A percentile compares a stretch with the other conserved stretches of the same genome.
These are phyloP conservation scores for Cyclotella atomus DNA, from an alignment of 108 stramenopile genomes.

Conservation along the genomic window DNA sequence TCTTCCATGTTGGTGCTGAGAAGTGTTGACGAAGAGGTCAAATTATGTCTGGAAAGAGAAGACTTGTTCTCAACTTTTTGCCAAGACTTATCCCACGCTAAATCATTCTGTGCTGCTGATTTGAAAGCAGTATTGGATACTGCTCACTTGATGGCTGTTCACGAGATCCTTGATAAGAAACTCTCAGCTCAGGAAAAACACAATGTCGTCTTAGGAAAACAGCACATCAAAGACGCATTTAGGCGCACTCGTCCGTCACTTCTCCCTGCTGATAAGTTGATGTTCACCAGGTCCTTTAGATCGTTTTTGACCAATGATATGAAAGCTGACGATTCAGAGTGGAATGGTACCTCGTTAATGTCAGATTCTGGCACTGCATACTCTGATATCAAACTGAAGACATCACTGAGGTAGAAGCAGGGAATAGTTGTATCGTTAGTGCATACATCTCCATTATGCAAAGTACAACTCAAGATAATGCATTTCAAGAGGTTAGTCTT, in stretches of 20 bases:
- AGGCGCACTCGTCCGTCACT: constrained; percentile 43
- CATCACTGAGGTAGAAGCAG: neutral
- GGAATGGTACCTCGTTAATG: neutral
- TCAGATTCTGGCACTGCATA: neutral
- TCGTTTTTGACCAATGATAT: constrained; percentile 11
- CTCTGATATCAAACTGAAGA: neutral
- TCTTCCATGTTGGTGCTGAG: constrained; percentile 53
- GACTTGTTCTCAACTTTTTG: constrained; percentile 28
- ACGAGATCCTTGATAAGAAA: constrained; percentile 41
- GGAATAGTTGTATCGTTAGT: no score
- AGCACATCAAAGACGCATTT: constrained; percentile 41
- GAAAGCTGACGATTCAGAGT: neutral
- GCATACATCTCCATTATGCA: no score
- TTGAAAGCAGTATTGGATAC: constrained; percentile 79
- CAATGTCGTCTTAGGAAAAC: constrained; percentile 19
- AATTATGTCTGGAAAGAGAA: constrained; percentile 15
- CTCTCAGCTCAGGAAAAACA: neutral
- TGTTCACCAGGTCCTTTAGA: constrained; percentile 23
- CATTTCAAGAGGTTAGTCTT: no score
- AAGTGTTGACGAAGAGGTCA: constrained; percentile 54
- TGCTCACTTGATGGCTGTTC: constrained; percentile 78
- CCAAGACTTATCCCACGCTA: constrained; percentile 23
- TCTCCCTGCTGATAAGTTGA: constrained; percentile 20
- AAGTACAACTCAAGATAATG: no score
- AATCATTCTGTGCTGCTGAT: constrained; percentile 77